Conservation (phyloP, 2,329 filamentous ascomycete genomes). For the Aspergillus texensis region DNA sequence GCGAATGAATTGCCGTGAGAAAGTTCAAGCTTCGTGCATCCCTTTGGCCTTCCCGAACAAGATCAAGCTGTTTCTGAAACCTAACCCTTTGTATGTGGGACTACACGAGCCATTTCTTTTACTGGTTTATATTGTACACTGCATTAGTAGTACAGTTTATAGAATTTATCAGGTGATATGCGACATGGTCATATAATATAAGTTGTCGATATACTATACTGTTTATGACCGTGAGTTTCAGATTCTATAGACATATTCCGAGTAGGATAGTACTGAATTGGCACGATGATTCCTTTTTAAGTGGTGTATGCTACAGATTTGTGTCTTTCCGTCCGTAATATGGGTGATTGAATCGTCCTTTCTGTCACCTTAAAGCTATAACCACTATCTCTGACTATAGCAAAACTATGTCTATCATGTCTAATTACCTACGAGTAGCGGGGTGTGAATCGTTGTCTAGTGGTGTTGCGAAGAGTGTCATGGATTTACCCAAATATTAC, state of each 20-base stretch:
- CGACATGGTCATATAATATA: conserved; percentile 2
- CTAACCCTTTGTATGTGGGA: conserved; percentile 1
- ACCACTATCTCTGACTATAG: neutral
- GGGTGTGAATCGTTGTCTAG: too few relatives aligned
- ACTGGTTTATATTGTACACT: neutral
- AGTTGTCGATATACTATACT: neutral
- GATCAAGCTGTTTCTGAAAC: conserved; percentile 14
- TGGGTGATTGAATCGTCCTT: neutral
- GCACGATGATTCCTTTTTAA: neutral
- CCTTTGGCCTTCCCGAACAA: conserved; percentile 13
- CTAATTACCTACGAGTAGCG: neutral
- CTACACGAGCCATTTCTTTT: neutral
- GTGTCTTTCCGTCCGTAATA: neutral
- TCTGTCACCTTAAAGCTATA: neutral
- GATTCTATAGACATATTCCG: neutral
- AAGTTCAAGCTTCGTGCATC: conserved; percentile 19
- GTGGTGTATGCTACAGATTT: neutral
- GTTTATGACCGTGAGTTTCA: neutral
- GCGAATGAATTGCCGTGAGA: conserved; percentile 13
- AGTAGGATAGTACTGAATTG: neutral
- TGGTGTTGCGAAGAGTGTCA: too few relatives aligned
- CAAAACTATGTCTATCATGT: neutral
- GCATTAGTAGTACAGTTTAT: neutral
- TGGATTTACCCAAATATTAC: neutral
- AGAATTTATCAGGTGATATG: conserved; percentile 4